Evolutionary conservation across 208 protist species (phyloP).

Genomic region (Perkinsela sp.): DNA sequence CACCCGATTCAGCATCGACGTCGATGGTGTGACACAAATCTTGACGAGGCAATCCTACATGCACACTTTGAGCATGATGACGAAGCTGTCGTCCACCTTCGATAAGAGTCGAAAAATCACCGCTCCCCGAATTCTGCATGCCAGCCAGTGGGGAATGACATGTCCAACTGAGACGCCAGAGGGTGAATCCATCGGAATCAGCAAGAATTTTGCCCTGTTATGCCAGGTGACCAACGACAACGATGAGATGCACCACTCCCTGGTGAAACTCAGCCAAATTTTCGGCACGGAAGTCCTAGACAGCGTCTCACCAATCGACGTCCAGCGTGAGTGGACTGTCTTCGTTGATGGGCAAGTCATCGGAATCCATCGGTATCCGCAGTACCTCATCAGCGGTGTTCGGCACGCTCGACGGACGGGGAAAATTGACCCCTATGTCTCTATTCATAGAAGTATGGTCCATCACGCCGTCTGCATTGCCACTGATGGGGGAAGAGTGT

Average conservation of each 20-base stretch:
- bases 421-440: conserved; percentile 46
- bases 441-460: conserved; percentile 29
- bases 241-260: conserved; percentile 11
- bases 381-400: conserved; percentile 29
- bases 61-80: conserved; percentile 86
- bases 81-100: conserved; percentile 90
- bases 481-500: conserved; percentile 6
- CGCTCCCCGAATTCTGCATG: conserved; percentile 78
- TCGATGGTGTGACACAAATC: conserved; percentile 71
- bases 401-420: conserved; percentile 30
- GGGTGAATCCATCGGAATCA: conserved; percentile 67
- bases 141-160: conserved; percentile 84
- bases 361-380: conserved; percentile 49
- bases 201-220: conserved; percentile 87
- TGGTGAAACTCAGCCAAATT: conserved; percentile 9
- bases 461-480: neutral
- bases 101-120: conserved; percentile 59
- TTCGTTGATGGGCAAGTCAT: conserved; percentile 49
- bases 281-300: conserved; percentile 31
- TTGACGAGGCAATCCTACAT: conserved; percentile 82
- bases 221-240: conserved; percentile 12
- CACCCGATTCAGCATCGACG: conserved; percentile 90
- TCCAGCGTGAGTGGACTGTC: conserved; percentile 22
- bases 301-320: conserved; percentile 24
- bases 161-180: conserved; percentile 86